A percentile compares a stretch with the other conserved stretches of the same genome.
Conservation (phyloP, 2,329 filamentous ascomycete species). For the Mycogone perniciosa region DNA sequence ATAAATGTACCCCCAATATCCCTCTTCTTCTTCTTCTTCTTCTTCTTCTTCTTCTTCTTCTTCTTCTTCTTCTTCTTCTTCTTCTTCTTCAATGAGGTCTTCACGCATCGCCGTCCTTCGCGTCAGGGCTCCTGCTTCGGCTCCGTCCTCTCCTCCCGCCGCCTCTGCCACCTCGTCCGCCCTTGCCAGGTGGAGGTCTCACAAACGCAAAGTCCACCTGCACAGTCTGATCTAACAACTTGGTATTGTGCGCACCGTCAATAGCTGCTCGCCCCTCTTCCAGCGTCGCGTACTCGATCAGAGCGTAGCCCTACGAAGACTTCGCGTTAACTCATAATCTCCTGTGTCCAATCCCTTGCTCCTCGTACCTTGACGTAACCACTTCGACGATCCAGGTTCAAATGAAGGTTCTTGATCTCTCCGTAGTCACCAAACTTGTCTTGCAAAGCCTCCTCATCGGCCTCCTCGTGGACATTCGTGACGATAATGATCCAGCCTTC, state of each 20-base stretch:
- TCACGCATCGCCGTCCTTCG: slow-evolving; percentile 29
- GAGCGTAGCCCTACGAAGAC: slow-evolving; percentile 62
- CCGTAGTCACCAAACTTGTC: slow-evolving; percentile 80
- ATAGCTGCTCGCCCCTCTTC: slow-evolving; percentile 77
- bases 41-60: not conserved
- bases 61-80: not conserved
- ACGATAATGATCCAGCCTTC: slow-evolving; percentile 86
- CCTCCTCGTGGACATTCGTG: slow-evolving; percentile 83
- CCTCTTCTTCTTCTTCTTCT: not conserved
- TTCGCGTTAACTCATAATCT: not conserved
- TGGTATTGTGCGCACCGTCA: slow-evolving; percentile 68
- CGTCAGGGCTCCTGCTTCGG: slow-evolving; percentile 43
- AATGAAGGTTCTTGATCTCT: slow-evolving; percentile 79
- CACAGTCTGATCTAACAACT: slow-evolving; percentile 75
- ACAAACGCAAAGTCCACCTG: slow-evolving; percentile 82
- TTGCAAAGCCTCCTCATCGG: slow-evolving; percentile 74
- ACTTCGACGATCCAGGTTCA: slow-evolving; percentile 75
- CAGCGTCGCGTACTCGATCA: slow-evolving; percentile 78
- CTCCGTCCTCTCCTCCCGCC: slow-evolving; percentile 40
- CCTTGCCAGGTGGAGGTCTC: slow-evolving; percentile 58
- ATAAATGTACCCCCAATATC: not conserved
- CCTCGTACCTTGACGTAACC: slow-evolving; percentile 73
- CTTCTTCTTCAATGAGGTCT: not conserved
- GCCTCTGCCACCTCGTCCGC: slow-evolving; percentile 30
- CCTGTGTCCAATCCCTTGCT: not conserved